phyloP scores from a whole-genome alignment of 2,329 filamentous ascomycete species.

The Penicillium freii region DNA sequence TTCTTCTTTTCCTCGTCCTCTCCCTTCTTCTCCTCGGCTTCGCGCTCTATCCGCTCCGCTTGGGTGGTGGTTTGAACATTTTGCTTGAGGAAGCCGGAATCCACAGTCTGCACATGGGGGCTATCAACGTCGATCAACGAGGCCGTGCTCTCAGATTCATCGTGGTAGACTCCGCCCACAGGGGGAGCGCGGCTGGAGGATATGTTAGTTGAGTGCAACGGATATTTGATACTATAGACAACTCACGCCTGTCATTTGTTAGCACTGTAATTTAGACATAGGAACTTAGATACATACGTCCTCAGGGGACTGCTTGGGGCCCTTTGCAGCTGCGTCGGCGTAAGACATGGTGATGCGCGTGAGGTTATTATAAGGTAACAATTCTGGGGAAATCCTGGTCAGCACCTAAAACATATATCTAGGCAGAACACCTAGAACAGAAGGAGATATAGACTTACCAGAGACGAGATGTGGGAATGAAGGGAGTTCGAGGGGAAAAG shows the following conservation, averaged over 20 bases:
- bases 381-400: not conserved
- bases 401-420: not conserved
- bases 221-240: not conserved
- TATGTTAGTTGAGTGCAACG: constrained; percentile 9
- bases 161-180: constrained; percentile 39
- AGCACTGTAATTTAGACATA: not conserved
- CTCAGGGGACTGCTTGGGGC: constrained; percentile 48
- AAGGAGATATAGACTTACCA: constrained; percentile 2
- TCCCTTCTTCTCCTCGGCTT: constrained; percentile 29
- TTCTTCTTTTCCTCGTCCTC: constrained; percentile 28
- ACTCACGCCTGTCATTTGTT: constrained; percentile 40
- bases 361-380: not conserved
- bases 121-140: constrained; percentile 50
- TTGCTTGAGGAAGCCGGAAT: constrained; percentile 43
- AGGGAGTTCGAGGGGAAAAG: constrained; percentile 4
- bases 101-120: constrained; percentile 46
- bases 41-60: constrained; percentile 45
- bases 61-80: constrained; percentile 48
- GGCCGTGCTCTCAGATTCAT: constrained; percentile 42
- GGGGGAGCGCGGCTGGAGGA: constrained; percentile 42
- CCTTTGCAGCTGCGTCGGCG: constrained; percentile 49
- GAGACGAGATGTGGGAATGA: not conserved
- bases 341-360: constrained; percentile 44
- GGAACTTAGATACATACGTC: constrained; percentile 40
- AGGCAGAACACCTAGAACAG: not conserved